A percentile compares a stretch with the other conserved stretches of the same genome.
phyloP scores from a whole-genome alignment of 257 asterid genomes.

The Nicotiana tomentosiformis region DNA sequence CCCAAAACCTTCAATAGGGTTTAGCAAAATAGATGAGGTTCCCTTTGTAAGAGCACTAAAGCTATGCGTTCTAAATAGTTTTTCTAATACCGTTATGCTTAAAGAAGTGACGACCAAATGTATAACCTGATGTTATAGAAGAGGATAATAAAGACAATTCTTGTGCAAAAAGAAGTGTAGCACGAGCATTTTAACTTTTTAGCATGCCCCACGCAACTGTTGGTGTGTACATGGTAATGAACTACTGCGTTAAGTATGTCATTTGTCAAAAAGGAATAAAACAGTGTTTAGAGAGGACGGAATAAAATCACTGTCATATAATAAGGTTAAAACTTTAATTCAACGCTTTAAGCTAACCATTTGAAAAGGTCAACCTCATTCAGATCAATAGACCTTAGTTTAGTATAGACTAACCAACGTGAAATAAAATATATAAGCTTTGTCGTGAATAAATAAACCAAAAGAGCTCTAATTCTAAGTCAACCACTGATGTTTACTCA shows the following conservation, averaged over 20 bases:
- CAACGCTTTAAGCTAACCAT: not conserved
- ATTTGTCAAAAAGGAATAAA: not conserved
- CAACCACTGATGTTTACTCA: not conserved
- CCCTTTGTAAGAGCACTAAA: not conserved
- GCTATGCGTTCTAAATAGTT: not conserved
- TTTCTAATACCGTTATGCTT: not conserved
- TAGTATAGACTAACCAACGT: not conserved
- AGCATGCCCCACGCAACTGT: not conserved
- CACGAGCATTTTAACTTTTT: not conserved
- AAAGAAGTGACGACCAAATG: not conserved
- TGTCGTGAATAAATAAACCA: not conserved
- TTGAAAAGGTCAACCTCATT: not conserved
- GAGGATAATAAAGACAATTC: not conserved
- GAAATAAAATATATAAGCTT: not conserved
- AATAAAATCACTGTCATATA: not conserved
- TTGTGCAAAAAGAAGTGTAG: not conserved
- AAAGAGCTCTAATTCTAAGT: not conserved
- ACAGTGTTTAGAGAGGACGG: not conserved
- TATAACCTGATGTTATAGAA: not conserved
- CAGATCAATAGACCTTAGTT: not conserved
- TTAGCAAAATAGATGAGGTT: not conserved
- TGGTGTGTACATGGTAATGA: not conserved
- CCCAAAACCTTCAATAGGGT: not conserved
- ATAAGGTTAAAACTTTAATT: not conserved
- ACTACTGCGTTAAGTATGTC: not conserved